phyloP scores from a whole-genome alignment of 805 yeast species.

The Saturnispora galanensis region DNA sequence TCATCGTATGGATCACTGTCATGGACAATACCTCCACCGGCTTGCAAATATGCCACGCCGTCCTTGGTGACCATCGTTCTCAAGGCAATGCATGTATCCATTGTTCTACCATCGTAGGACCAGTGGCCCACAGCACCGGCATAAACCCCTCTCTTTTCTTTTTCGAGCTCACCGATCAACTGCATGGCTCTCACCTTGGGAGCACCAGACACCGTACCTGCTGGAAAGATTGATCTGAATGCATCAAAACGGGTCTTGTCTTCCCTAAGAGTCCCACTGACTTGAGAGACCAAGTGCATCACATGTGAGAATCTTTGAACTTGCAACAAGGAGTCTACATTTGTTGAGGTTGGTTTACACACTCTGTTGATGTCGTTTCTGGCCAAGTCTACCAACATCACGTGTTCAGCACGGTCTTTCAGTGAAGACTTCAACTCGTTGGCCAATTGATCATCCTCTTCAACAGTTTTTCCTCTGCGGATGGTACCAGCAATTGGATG shows the following conservation, averaged over 20 bases:
- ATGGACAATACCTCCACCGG: slow-evolving; percentile 97
- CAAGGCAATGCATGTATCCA: slow-evolving; percentile 97
- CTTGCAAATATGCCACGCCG: slow-evolving; percentile 86
- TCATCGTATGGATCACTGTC: slow-evolving; percentile 95
- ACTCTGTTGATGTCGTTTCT: slow-evolving; percentile 92
- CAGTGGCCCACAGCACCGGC: slow-evolving; percentile 99
- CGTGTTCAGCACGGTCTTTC: slow-evolving; percentile 96
- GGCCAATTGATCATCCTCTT: slow-evolving; percentile 85
- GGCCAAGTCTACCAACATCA: slow-evolving; percentile 96
- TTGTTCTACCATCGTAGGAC: slow-evolving; percentile 89
- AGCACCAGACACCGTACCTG: slow-evolving; percentile 98
- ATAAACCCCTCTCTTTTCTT: slow-evolving; percentile 89
- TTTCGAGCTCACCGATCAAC: slow-evolving; percentile 78
- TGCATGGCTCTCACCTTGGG: slow-evolving; percentile 98
- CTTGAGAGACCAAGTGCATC: slow-evolving; percentile 92
- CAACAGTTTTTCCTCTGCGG: slow-evolving; percentile 77
- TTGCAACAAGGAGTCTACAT: slow-evolving; percentile 78
- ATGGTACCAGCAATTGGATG: slow-evolving; percentile 99
- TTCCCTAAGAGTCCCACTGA: slow-evolving; percentile 76
- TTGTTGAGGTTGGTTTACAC: slow-evolving; percentile 78
- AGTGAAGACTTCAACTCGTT: slow-evolving; percentile 58
- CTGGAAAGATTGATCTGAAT: slow-evolving; percentile 95
- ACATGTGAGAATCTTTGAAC: slow-evolving; percentile 95
- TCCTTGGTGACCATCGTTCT: slow-evolving; percentile 95
- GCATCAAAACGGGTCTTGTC: slow-evolving; percentile 93